A percentile compares a stretch with the other conserved stretches of the same genome.
Evolutionary conservation across 78 protist species (phyloP).

Genomic region (Chrysochromulina parva): DNA sequence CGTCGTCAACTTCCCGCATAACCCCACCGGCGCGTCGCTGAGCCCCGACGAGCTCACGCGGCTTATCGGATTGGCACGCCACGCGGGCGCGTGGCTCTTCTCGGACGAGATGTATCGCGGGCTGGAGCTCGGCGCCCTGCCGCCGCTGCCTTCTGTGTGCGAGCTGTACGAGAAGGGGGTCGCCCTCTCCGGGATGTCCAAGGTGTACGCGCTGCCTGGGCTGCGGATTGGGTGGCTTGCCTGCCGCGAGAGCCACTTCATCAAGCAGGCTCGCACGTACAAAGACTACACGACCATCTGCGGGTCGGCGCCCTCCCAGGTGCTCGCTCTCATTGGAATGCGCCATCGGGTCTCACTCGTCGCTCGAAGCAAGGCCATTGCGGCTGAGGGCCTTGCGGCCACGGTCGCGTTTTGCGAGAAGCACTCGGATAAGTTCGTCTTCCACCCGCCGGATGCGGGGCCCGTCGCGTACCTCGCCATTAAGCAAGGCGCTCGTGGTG

Average conservation of each 20-base stretch:
- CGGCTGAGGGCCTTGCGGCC: neutral
- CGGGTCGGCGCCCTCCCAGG: neutral
- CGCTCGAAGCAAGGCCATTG: neutral
- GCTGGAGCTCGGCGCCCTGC: conserved; percentile 1
- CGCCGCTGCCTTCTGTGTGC: neutral
- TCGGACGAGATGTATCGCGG: conserved; percentile 26
- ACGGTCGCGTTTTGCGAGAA: too few relatives aligned
- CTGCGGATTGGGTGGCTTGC: conserved; percentile 22
- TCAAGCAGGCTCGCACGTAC: neutral
- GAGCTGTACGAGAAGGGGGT: conserved; percentile 10
- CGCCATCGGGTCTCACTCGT: neutral
- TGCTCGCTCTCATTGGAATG: neutral
- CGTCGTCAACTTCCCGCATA: neutral
- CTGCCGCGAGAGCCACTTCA: neutral
- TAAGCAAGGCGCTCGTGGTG: too few relatives aligned
- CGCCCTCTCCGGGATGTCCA: neutral
- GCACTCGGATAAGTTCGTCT: too few relatives aligned
- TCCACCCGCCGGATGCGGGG: too few relatives aligned
- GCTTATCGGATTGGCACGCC: neutral
- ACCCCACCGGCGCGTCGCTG: conserved; percentile 24
- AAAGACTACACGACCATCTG: conserved; percentile 21
- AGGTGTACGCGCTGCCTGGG: neutral
- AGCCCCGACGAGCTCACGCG: neutral
- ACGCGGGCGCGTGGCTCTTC: neutral
- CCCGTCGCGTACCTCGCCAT: too few relatives aligned